Percentiles rank a stretch among this genome's conserved stretches.
phyloP scores from a whole-genome alignment of 805 yeast species.

The Candida adriatica region DNA sequence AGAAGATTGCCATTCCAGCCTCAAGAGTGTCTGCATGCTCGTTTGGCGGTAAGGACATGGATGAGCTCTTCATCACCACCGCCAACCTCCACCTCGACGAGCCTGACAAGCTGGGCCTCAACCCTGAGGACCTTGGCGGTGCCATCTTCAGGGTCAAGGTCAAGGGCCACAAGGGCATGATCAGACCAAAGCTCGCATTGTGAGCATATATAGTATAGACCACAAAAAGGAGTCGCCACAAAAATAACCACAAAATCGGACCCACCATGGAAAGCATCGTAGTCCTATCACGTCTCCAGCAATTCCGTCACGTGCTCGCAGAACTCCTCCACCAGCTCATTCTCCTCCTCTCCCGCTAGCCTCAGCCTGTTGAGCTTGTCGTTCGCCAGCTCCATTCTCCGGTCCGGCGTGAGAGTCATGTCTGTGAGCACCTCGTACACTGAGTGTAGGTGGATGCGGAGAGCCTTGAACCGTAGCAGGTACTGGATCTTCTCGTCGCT shows the following conservation, averaged over 20 bases:
- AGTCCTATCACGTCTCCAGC: slow-evolving; percentile 6
- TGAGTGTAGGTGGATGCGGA: slow-evolving; percentile 48
- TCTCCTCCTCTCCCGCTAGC: slow-evolving; percentile 57
- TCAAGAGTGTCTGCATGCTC: slow-evolving; percentile 58
- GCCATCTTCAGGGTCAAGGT: slow-evolving; percentile 42
- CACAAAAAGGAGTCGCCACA: no score
- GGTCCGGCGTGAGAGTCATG: slow-evolving; percentile 39
- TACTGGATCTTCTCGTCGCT: slow-evolving; percentile 37
- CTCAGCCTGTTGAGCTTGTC: slow-evolving; percentile 56
- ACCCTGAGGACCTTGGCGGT: slow-evolving; percentile 54
- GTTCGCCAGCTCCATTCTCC: slow-evolving; percentile 51
- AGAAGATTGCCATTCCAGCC: slow-evolving; percentile 51
- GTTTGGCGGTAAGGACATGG: slow-evolving; percentile 52
- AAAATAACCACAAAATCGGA: no score
- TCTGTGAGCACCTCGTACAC: slow-evolving; percentile 42
- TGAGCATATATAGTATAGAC: no score
- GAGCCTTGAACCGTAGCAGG: slow-evolving; percentile 43
- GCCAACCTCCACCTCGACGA: slow-evolving; percentile 48
- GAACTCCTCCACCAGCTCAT: slow-evolving; percentile 66
- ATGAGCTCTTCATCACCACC: slow-evolving; percentile 61
- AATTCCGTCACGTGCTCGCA: slow-evolving; percentile 25
- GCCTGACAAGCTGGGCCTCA: slow-evolving; percentile 23
- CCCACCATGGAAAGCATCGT: not conserved
- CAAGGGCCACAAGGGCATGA: slow-evolving; percentile 29
- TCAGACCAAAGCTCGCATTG: slow-evolving; percentile 17